Percentiles rank a stretch among this genome's conserved stretches.
Evolutionary conservation across 129 eudicot genomes (phyloP).

Genomic region (Scalesia atractyloides): DNA sequence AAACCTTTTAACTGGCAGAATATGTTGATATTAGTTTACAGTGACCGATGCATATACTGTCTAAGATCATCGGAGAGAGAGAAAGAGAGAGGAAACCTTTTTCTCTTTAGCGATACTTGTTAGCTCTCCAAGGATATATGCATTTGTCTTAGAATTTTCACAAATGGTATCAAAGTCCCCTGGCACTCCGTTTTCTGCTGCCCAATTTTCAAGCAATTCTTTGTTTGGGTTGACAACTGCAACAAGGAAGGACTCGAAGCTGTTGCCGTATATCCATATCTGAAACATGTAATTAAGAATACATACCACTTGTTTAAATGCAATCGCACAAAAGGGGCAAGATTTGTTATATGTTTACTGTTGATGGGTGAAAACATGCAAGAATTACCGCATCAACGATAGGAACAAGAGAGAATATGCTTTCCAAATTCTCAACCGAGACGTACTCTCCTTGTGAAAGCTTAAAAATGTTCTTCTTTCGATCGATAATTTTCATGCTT

Average conservation of each 20-base stretch:
- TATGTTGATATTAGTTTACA: not conserved
- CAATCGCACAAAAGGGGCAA: too few relatives aligned
- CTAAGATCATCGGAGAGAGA: not conserved
- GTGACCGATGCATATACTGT: not conserved
- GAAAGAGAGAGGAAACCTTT: conserved; percentile 53
- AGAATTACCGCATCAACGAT: conserved; percentile 63
- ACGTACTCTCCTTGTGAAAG: conserved; percentile 99
- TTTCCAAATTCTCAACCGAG: conserved; percentile 85
- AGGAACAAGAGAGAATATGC: conserved; percentile 61
- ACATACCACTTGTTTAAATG: too few relatives aligned
- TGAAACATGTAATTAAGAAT: conserved; percentile 39
- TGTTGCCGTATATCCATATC: conserved; percentile 94
- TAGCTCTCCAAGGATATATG: conserved; percentile 62
- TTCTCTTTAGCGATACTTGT: conserved; percentile 67
- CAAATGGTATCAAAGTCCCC: conserved; percentile 64
- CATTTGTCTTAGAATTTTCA: conserved; percentile 57
- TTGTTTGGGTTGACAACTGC: conserved; percentile 86
- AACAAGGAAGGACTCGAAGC: conserved; percentile 86
- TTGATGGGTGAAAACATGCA: not conserved
- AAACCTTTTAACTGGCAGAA: conserved; percentile 76
- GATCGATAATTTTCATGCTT: conserved; percentile 88
- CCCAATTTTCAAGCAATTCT: conserved; percentile 80
- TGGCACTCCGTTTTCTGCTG: conserved; percentile 54
- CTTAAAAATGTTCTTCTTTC: conserved; percentile 96
- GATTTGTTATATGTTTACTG: too few relatives aligned